phyloP scores from a whole-genome alignment of 495 filamentous ascomycete genomes.

The Annulohypoxylon bovei region DNA sequence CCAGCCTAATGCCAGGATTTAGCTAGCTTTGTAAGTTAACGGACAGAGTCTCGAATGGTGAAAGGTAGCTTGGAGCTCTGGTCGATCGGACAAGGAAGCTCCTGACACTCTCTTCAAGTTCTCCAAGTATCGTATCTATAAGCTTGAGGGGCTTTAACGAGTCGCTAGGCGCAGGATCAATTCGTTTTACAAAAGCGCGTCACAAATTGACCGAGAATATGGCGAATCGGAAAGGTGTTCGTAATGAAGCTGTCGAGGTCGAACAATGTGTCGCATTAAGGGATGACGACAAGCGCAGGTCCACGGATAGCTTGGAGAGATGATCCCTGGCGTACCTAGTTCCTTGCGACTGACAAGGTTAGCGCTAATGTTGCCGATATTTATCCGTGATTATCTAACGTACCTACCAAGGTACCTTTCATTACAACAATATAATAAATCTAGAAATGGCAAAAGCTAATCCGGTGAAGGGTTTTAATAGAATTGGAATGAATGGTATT shows the following conservation, averaged over 20 bases:
- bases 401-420: background rate
- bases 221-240: background rate
- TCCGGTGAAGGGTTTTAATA: background rate
- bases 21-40: background rate
- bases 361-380: slow-evolving; percentile 4
- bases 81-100: slow-evolving; percentile 4
- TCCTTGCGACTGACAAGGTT: background rate
- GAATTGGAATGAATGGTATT: background rate
- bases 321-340: slow-evolving; percentile 16
- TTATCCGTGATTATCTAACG: slow-evolving; percentile 14
- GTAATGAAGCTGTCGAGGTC: background rate
- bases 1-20: slow-evolving; percentile 36
- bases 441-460: background rate
- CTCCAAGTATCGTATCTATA: background rate
- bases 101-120: background rate
- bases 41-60: background rate
- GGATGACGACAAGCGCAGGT: slow-evolving; percentile 38
- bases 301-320: slow-evolving; percentile 11
- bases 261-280: slow-evolving; percentile 34
- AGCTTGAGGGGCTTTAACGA: background rate
- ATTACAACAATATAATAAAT: background rate
- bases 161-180: background rate
- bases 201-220: background rate
- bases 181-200: background rate
- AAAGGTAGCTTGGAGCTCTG: slow-evolving; percentile 8